phyloP scores from a whole-genome alignment of 1,139 yeast genomes.

The Candida tetrigidarum region DNA sequence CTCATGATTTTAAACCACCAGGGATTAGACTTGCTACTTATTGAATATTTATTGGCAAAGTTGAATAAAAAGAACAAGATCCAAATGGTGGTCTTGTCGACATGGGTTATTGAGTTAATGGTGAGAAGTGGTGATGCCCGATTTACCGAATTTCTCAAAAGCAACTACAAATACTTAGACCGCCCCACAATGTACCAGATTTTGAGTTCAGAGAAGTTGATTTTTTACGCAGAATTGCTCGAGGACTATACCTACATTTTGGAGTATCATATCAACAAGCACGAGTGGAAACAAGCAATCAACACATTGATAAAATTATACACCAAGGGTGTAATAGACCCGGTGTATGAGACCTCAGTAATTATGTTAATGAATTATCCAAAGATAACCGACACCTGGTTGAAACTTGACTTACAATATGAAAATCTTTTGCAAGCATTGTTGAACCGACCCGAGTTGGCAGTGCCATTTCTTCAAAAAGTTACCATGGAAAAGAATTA shows the following conservation, averaged over 20 bases:
- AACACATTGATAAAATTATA: conserved; percentile 55
- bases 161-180: conserved; percentile 57
- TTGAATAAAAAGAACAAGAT: conserved; percentile 45
- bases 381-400: conserved; percentile 73
- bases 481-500: conserved; percentile 57
- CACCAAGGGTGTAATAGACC: conserved; percentile 30
- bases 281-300: conserved; percentile 77
- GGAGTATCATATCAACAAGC: conserved; percentile 66
- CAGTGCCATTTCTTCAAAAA: conserved; percentile 64
- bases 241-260: conserved; percentile 73
- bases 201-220: conserved; percentile 65
- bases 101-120: conserved; percentile 79
- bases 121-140: conserved; percentile 22
- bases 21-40: conserved; percentile 40
- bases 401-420: conserved; percentile 58
- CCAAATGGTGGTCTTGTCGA: conserved; percentile 66
- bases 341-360: conserved; percentile 69
- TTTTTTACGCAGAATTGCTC: conserved; percentile 70
- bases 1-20: conserved; percentile 57
- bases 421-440: conserved; percentile 76
- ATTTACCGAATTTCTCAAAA: conserved; percentile 56
- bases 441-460: conserved; percentile 60
- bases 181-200: conserved; percentile 73
- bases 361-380: conserved; percentile 73
- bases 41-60: conserved; percentile 61